Evolutionary conservation across 208 protist species (phyloP), one percentile per base, ranked within the genome.

Genomic region (Vickermania spadyakhi): DNA sequence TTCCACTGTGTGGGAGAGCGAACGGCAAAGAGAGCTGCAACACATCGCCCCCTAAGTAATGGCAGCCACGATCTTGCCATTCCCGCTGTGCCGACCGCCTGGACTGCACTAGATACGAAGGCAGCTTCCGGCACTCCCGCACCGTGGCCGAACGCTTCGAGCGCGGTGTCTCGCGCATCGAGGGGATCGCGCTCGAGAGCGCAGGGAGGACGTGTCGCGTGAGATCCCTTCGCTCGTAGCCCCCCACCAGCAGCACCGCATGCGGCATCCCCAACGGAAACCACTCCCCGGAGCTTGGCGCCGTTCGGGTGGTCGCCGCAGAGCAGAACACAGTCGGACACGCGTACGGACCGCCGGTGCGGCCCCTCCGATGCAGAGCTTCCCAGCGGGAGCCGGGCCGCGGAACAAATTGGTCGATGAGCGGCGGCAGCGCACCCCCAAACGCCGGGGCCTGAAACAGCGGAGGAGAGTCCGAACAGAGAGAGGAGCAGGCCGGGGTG

Each of bases 181-280:
- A 60, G 1, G 75, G 73, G 13, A 86, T 64, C 0, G 58, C 50
- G 0, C 55, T 62, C 21, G 83, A 68, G 4, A 89, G 29, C 29
- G 26, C 41, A n/a, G 82, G 79, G 1, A 61, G 67, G 1, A 87
- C 73, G 3, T 75, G 56, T 7, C 51, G 58, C 22, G 52, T 58
- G 22, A 91, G 63, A 59, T 91, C 85, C 0, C 31, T 52, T 2
- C 59, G 42, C 60, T 88, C 85, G 52, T 77, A 75, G 1, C 85
- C 85, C 13, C 77, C 79, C 69, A 89, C 73, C 57, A 73, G 73
- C 14, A 89, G 62, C 22, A 89, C 67, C 0, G 81, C 81, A 50
- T 92, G 73, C 1, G 85, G 81, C 2, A 64, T 65, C 64, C 70
- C 77, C 13, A 27, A 25, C 2, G 68, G 66, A 3, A 14, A 11